phyloP scores from a whole-genome alignment of 495 filamentous ascomycete genomes.

The Letharia columbiana region DNA sequence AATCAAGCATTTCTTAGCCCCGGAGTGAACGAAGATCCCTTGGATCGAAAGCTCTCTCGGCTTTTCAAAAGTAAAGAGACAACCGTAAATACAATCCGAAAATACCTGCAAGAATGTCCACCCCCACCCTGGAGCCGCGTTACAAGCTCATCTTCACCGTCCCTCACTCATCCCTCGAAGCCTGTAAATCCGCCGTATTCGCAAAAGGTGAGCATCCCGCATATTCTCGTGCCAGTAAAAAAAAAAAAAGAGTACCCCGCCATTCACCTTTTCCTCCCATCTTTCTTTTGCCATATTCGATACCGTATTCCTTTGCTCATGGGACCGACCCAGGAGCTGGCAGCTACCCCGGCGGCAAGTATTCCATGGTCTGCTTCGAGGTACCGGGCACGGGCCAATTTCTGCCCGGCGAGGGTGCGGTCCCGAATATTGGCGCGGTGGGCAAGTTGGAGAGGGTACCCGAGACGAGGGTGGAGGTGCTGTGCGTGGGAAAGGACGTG shows the following conservation, averaged over 20 bases:
- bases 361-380: conserved; percentile 37
- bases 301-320: neutral
- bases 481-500: conserved; percentile 43
- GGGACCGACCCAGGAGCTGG: conserved; percentile 31
- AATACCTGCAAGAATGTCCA: neutral
- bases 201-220: conserved; percentile 22
- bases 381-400: conserved; percentile 36
- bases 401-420: conserved; percentile 33
- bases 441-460: conserved; percentile 40
- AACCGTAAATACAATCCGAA: too few species aligned
- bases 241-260: neutral
- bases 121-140: conserved; percentile 22
- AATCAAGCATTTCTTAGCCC: too few species aligned
- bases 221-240: neutral
- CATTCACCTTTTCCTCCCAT: neutral
- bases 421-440: conserved; percentile 34
- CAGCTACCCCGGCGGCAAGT: conserved; percentile 38
- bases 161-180: conserved; percentile 33
- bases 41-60: too few species aligned
- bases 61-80: too few species aligned
- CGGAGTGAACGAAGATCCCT: too few species aligned
- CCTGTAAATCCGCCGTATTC: conserved; percentile 42
- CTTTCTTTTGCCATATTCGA: neutral
- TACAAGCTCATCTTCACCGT: conserved; percentile 46
- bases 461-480: conserved; percentile 45